Evolutionary conservation across 352 stramenopile genomes (phyloP), one percentile per base, ranked within the genome.

Genomic region (Phytophthora palmivora): DNA sequence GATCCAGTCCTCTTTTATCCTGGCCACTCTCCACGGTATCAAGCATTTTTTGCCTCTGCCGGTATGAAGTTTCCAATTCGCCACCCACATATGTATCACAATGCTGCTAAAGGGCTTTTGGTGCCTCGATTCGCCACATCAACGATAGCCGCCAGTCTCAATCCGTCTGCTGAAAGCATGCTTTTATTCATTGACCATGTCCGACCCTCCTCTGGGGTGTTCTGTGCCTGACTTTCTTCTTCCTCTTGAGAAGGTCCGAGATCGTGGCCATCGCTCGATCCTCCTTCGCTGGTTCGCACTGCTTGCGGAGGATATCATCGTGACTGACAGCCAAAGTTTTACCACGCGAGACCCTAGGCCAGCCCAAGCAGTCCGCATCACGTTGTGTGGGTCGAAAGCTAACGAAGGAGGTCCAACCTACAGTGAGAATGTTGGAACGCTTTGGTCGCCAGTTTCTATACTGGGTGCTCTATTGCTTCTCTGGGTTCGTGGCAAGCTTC

Each of bases 211-310:
- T 63, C 10, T 26, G 37, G 37, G 45, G 44, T 24, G 8, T 32
- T n/a, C n/a, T 32, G 26, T 32, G 30, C 37, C 4, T 52, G 47
- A 28, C 37, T 30, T 65, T 58, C 39, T 41, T 65, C 39, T 65
- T 58, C 41, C 57, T 65, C 15, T 14, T 65, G 6, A 8, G 56
- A 19, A 36, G 45, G 4, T 64, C 56, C 6, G 56, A 58, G 19
- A 65, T 52, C n/a, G 32, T 58, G 1, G 24, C 57, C 3, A 43
- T 48, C 24, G 41, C 7, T 4, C 10, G 16, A 21, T 32, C 15
- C 12, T 45, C n/a, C 0, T 58, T 58, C 30, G 41, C 38, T 51
- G 46, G 57, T 61, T 61, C 18, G 34, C 58, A 1, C n/a, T 61
- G 3, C 36, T 30, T 9, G 42, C 49, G 2, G 1, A 48, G 37